A percentile compares a stretch with the other conserved stretches of the same genome.
Evolutionary conservation across 352 stramenopile genomes (phyloP).

Genomic region (Blastocystis sp.): DNA sequence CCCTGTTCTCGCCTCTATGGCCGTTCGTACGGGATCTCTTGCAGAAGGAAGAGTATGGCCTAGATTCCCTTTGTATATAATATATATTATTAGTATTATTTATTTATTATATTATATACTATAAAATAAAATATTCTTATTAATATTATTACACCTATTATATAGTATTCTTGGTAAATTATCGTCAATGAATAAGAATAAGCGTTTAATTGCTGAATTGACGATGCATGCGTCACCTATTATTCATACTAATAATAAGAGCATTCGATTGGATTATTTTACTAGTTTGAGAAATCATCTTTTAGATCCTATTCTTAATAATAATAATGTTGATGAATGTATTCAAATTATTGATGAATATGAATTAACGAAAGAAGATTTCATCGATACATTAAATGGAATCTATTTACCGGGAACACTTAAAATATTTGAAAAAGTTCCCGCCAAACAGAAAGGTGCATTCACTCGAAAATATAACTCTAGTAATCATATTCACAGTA

Average conservation of each 20-base stretch:
- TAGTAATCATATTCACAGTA: too few species aligned
- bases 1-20: conserved; percentile 65
- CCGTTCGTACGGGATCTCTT: conserved; percentile 54
- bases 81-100: conserved; percentile 78
- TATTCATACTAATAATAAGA: background rate
- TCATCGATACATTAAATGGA: conserved; percentile 81
- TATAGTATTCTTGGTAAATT: conserved; percentile 40
- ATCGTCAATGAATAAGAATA: conserved; percentile 34
- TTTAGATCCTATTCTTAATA: background rate
- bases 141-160: conserved; percentile 44
- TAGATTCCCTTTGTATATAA: conserved; percentile 69
- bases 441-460: too few species aligned
- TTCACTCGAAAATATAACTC: too few species aligned
- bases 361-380: conserved; percentile 79
- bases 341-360: conserved; percentile 84
- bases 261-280: background rate
- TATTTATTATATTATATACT: conserved; percentile 75
- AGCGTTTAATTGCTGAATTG: background rate
- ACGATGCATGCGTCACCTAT: background rate
- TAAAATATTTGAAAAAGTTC: too few species aligned
- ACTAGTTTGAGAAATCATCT: conserved; percentile 1
- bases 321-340: conserved; percentile 56
- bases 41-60: conserved; percentile 44
- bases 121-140: conserved; percentile 71
- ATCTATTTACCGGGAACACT: too few species aligned